Conservation (phyloP, 345 rosid genomes). For the Eucalyptus globulus region DNA sequence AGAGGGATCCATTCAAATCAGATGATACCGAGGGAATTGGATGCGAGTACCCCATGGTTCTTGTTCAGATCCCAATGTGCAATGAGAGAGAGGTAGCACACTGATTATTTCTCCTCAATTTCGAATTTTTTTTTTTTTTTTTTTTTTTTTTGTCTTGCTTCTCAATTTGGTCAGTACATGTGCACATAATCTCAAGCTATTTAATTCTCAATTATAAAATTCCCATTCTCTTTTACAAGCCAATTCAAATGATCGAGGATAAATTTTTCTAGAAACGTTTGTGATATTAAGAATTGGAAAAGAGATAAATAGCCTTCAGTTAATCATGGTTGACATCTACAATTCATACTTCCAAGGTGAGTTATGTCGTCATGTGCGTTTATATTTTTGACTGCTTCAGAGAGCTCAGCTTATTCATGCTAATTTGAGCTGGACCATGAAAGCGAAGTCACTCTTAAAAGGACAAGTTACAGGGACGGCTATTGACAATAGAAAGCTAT, state of each 20-base stretch:
- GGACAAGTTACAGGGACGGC: background rate
- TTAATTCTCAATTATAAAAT: background rate
- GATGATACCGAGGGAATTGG: background rate
- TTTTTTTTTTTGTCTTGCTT: background rate
- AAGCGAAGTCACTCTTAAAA: background rate
- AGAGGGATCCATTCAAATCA: background rate
- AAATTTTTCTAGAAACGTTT: background rate
- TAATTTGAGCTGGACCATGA: background rate
- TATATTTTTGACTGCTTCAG: background rate
- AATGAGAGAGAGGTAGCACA: constrained; percentile 9
- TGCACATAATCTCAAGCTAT: background rate
- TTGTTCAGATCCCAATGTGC: constrained; percentile 10
- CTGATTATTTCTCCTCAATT: constrained; percentile 22
- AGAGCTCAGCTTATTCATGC: background rate
- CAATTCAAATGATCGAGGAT: constrained; percentile 3
- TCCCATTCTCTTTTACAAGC: background rate
- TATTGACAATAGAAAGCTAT: background rate
- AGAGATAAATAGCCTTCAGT: background rate
- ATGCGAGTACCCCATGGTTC: background rate
- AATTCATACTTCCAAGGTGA: background rate
- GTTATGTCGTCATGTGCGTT: background rate
- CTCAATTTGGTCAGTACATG: background rate
- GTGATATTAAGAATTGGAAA: background rate
- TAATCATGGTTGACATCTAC: background rate
- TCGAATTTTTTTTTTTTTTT: background rate